A percentile compares a stretch with the other conserved stretches of the same genome.
Conservation (phyloP, 768 basidiomycete genomes). For the Podaxis rugospora region DNA sequence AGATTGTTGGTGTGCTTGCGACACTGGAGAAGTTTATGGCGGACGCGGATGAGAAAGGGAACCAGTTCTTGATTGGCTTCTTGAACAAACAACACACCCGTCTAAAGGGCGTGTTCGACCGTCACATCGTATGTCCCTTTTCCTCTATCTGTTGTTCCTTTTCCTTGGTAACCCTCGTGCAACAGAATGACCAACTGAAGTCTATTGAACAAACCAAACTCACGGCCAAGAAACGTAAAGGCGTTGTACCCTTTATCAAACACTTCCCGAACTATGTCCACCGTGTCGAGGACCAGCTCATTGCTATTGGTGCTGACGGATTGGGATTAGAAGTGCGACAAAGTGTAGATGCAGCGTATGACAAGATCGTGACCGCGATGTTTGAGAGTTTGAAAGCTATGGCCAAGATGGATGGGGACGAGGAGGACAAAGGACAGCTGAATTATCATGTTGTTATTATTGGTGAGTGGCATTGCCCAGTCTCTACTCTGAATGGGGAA, state of each 20-base stretch:
- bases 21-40: conserved; percentile 71
- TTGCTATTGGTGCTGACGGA: conserved; percentile 53
- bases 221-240: conserved; percentile 88
- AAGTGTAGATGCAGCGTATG: conserved; percentile 79
- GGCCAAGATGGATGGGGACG: conserved; percentile 91
- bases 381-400: conserved; percentile 93
- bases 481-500: not conserved
- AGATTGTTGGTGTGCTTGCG: conserved; percentile 79
- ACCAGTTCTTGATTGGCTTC: conserved; percentile 63
- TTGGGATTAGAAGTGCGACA: conserved; percentile 73
- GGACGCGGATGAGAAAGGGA: conserved; percentile 79
- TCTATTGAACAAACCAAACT: conserved; percentile 88
- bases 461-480: conserved; percentile 46
- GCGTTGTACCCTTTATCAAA: conserved; percentile 88
- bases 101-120: conserved; percentile 71
- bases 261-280: conserved; percentile 88
- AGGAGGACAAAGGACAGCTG: conserved; percentile 93
- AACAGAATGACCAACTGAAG: conserved; percentile 81
- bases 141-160: not conserved
- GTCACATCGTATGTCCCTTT: conserved; percentile 54
- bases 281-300: conserved; percentile 80
- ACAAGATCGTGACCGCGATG: conserved; percentile 84
- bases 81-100: conserved; percentile 82
- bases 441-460: conserved; percentile 96
- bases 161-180: conserved; percentile 1